Conservation (phyloP, 176 grass and related monocot genomes). For the Bolboschoenus planiculmis region DNA sequence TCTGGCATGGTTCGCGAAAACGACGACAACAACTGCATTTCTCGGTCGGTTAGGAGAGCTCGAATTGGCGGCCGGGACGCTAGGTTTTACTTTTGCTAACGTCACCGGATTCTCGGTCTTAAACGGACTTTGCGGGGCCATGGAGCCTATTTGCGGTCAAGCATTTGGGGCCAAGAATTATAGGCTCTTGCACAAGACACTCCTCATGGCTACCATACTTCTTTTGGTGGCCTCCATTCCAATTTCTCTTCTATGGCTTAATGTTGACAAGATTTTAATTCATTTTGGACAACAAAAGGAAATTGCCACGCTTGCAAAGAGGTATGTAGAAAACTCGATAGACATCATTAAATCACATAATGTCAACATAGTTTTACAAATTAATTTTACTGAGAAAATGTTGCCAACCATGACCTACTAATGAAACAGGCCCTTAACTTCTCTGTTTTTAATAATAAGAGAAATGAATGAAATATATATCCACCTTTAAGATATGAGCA, state of each 20-base stretch:
- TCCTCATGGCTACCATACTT: slow-evolving; percentile 49
- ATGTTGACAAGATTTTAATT: slow-evolving; percentile 53
- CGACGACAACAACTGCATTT: slow-evolving; percentile 57
- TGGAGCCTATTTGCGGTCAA: slow-evolving; percentile 94
- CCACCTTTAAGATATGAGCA: not conserved
- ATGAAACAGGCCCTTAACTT: not conserved
- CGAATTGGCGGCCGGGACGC: slow-evolving; percentile 60
- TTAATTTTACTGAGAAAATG: not conserved
- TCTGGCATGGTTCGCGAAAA: slow-evolving; percentile 78
- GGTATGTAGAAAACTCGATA: slow-evolving; percentile 14
- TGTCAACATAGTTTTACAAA: not conserved
- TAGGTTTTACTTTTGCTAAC: slow-evolving; percentile 86
- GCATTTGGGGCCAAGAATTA: slow-evolving; percentile 74
- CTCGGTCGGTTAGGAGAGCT: slow-evolving; percentile 69
- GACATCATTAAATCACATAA: not conserved
- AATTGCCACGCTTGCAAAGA: slow-evolving; percentile 40
- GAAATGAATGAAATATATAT: not conserved
- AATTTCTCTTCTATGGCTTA: slow-evolving; percentile 59
- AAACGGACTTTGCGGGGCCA: slow-evolving; percentile 64
- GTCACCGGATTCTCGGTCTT: slow-evolving; percentile 82
- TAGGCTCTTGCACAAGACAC: slow-evolving; percentile 53
- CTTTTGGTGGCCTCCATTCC: slow-evolving; percentile 48
- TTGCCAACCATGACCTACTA: not conserved
- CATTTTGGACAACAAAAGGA: slow-evolving; percentile 63
- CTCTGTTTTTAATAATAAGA: not conserved